Conservation (phyloP, 805 yeast species). For the Martiniozyma abietophila region DNA sequence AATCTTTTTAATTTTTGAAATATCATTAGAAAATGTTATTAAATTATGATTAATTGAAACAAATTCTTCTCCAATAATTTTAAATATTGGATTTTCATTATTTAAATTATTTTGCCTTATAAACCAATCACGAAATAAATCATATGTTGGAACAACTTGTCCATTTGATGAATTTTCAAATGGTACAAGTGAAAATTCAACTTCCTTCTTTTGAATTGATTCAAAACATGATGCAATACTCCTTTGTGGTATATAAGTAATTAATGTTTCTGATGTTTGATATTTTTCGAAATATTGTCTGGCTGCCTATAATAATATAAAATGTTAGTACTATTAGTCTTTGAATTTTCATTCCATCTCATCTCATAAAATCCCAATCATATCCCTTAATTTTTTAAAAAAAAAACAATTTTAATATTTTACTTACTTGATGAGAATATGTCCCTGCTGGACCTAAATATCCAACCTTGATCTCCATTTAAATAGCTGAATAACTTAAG, state of each 20-base stretch:
- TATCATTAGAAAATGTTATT: slow-evolving; percentile 35
- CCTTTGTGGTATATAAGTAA: slow-evolving; percentile 28
- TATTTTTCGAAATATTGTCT: slow-evolving; percentile 28
- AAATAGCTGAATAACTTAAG: no score
- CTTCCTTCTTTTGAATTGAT: slow-evolving; percentile 32
- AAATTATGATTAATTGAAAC: slow-evolving; percentile 79
- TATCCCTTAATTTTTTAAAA: no score
- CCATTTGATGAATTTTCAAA: slow-evolving; percentile 95
- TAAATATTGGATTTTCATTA: slow-evolving; percentile 29
- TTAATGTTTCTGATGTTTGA: slow-evolving; percentile 13
- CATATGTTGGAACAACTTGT: slow-evolving; percentile 79
- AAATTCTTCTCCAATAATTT: slow-evolving; percentile 66
- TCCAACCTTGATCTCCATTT: slow-evolving; percentile 45
- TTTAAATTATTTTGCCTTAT: slow-evolving; percentile 17
- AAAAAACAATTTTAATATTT: no score
- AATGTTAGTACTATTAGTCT: background rate
- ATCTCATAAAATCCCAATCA: background rate
- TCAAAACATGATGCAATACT: slow-evolving; percentile 57
- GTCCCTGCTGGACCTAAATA: slow-evolving; percentile 90
- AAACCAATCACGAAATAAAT: slow-evolving; percentile 63
- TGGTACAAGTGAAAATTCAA: slow-evolving; percentile 76
- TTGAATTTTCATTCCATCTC: background rate
- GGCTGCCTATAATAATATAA: slow-evolving; percentile 41
- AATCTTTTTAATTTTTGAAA: slow-evolving; percentile 42
- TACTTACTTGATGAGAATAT: slow-evolving; percentile 85